Evolutionary conservation across 1,139 yeast species (phyloP).

Genomic region (Protomyces macrosporus): DNA sequence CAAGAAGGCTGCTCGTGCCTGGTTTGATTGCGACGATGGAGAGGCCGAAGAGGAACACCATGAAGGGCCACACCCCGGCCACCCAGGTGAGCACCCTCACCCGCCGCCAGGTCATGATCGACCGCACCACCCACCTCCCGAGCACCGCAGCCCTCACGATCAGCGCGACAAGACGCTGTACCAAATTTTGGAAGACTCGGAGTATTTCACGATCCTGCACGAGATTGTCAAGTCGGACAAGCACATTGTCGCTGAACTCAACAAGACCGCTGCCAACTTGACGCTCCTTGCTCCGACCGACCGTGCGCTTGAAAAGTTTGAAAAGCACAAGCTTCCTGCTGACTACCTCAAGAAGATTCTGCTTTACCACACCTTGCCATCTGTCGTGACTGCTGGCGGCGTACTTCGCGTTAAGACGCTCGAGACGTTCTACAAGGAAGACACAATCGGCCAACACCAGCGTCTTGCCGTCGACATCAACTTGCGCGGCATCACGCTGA

Average conservation of each 20-base stretch:
- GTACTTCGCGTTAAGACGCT: conserved; percentile 27
- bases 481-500: conserved; percentile 22
- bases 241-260: conserved; percentile 27
- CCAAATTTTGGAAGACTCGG: conserved; percentile 11
- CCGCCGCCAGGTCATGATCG: not conserved
- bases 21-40: not conserved
- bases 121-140: conserved; percentile 12
- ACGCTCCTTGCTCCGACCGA: conserved; percentile 30
- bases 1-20: not conserved
- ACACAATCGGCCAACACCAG: conserved; percentile 25
- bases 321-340: conserved; percentile 22
- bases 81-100: not conserved
- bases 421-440: conserved; percentile 23
- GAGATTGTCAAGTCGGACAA: conserved; percentile 25
- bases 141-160: conserved; percentile 15
- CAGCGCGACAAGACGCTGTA: conserved; percentile 19
- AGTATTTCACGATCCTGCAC: conserved; percentile 19
- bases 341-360: conserved; percentile 24
- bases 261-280: conserved; percentile 29
- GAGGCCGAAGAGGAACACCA: not conserved
- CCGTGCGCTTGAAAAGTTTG: conserved; percentile 26
- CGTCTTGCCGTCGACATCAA: conserved; percentile 28
- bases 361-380: conserved; percentile 27
- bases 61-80: not conserved
- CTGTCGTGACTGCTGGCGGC: conserved; percentile 25